phyloP scores from a whole-genome alignment of 2,329 filamentous ascomycete genomes.

The Aspergillus ibericus region DNA sequence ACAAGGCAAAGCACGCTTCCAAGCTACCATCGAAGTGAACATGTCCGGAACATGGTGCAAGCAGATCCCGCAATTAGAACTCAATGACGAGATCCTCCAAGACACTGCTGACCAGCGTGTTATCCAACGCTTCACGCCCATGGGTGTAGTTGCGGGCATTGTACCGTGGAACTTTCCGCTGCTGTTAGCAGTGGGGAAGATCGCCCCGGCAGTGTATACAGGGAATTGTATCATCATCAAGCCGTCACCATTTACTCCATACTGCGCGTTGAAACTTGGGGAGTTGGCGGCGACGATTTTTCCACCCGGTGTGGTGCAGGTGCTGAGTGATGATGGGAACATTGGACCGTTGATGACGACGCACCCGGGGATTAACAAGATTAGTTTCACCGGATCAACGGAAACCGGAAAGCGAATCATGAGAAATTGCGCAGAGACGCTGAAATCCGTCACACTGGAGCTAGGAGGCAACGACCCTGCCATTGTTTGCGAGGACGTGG shows the following conservation, averaged over 20 bases:
- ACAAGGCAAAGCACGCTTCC: neutral
- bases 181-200: slow-evolving; percentile 48
- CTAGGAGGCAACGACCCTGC: slow-evolving; percentile 56
- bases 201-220: slow-evolving; percentile 49
- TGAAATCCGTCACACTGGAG: slow-evolving; percentile 55
- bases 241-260: slow-evolving; percentile 52
- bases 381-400: slow-evolving; percentile 57
- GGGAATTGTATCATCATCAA: slow-evolving; percentile 55
- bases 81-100: slow-evolving; percentile 48
- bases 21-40: slow-evolving; percentile 12
- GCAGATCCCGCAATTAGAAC: slow-evolving; percentile 22
- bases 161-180: slow-evolving; percentile 58
- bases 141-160: slow-evolving; percentile 50
- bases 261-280: slow-evolving; percentile 55
- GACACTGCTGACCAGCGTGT: slow-evolving; percentile 40
- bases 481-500: slow-evolving; percentile 52
- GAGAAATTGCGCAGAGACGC: slow-evolving; percentile 46
- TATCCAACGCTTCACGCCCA: slow-evolving; percentile 29
- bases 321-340: slow-evolving; percentile 52
- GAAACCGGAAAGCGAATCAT: slow-evolving; percentile 51
- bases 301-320: slow-evolving; percentile 56
- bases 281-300: slow-evolving; percentile 50
- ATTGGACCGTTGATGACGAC: slow-evolving; percentile 52
- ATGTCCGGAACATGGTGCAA: slow-evolving; percentile 9
- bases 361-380: slow-evolving; percentile 54